These are phyloP conservation scores for Dothidotthia symphoricarpi DNA, from an alignment of 2,329 filamentous ascomycete genomes.

Conservation along the genomic window DNA sequence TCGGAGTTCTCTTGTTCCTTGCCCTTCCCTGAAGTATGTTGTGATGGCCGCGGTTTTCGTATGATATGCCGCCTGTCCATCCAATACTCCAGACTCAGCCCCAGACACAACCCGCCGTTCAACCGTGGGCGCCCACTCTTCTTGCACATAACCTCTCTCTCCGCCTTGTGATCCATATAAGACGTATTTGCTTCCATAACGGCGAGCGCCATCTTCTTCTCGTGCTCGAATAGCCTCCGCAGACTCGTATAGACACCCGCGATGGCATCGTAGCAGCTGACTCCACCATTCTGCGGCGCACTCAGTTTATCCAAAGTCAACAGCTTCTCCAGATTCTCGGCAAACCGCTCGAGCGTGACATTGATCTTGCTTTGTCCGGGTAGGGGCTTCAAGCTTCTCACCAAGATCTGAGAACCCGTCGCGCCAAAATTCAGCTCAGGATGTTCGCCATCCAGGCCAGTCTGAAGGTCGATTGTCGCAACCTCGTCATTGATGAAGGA, in stretches of 20 bases:
- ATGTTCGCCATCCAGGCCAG: conserved; percentile 61
- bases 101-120: conserved; percentile 66
- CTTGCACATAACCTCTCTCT: conserved; percentile 63
- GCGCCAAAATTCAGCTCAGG: conserved; percentile 45
- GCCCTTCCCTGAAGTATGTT: conserved; percentile 39
- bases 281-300: conserved; percentile 53
- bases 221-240: conserved; percentile 67
- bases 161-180: conserved; percentile 48
- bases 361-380: conserved; percentile 64
- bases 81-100: conserved; percentile 77
- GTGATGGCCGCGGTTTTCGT: conserved; percentile 12
- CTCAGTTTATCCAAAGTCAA: conserved; percentile 71
- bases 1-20: conserved; percentile 41
- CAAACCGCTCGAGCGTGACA: conserved; percentile 68
- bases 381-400: conserved; percentile 61
- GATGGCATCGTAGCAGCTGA: conserved; percentile 77
- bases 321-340: conserved; percentile 67
- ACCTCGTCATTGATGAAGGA: conserved; percentile 40
- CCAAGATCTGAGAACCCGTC: conserved; percentile 64
- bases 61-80: conserved; percentile 58
- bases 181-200: conserved; percentile 40
- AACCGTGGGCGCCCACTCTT: conserved; percentile 69
- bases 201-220: conserved; percentile 51
- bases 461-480: conserved; percentile 61
- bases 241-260: conserved; percentile 71